Percentiles rank a stretch among this genome's conserved stretches.
phyloP scores from a whole-genome alignment of 306 rosid genomes.

The Rubus idaeus region DNA sequence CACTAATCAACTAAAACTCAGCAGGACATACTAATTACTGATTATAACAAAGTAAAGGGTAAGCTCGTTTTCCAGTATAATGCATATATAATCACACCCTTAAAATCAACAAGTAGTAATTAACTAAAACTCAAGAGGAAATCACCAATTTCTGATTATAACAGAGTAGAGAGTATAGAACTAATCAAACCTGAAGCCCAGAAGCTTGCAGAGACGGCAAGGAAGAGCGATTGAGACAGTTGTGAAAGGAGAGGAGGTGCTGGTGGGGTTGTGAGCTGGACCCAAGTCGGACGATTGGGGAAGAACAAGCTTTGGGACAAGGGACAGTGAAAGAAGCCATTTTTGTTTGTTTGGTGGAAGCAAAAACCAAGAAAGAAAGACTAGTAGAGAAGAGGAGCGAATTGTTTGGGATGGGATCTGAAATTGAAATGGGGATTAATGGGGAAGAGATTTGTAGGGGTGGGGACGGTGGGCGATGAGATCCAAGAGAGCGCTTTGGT shows the following conservation, averaged over 20 bases:
- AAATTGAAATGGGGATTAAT: slow-evolving; percentile 8
- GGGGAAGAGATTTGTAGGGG: slow-evolving; percentile 7
- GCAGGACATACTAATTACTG: no score
- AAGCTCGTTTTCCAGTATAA: background rate
- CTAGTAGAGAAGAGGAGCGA: background rate
- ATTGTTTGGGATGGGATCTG: background rate
- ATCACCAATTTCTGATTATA: background rate
- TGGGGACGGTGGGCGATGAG: slow-evolving; percentile 38
- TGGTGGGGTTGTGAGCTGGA: slow-evolving; percentile 28
- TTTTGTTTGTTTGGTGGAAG: background rate
- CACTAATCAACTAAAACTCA: no score
- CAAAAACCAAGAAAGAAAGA: background rate
- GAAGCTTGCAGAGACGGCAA: slow-evolving; percentile 32
- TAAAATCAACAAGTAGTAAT: background rate
- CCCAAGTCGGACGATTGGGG: slow-evolving; percentile 27
- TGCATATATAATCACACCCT: background rate
- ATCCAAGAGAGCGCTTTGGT: slow-evolving; percentile 28
- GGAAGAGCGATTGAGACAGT: slow-evolving; percentile 30
- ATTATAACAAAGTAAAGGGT: no score
- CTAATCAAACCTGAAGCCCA: slow-evolving; percentile 39
- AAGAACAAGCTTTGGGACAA: slow-evolving; percentile 30
- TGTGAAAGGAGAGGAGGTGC: slow-evolving; percentile 28
- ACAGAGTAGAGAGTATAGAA: background rate
- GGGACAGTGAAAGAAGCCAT: slow-evolving; percentile 35
- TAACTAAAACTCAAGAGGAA: background rate